Conservation (phyloP, 2,329 filamentous ascomycete genomes). For the Neurospora crassa region DNA sequence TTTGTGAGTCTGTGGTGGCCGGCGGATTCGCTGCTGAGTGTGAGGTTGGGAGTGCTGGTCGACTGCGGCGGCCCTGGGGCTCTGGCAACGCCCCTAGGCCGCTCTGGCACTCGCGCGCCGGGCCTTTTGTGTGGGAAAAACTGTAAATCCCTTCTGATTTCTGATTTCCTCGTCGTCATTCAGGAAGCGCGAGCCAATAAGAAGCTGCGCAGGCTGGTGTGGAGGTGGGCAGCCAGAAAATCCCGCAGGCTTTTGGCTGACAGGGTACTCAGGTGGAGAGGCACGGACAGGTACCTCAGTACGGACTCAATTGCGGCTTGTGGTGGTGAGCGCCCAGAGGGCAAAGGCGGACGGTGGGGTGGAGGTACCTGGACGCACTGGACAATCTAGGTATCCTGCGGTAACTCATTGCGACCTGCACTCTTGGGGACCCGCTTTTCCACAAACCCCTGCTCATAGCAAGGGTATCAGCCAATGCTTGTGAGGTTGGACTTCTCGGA, state of each 20-base stretch:
- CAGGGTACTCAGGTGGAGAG: slow-evolving; percentile 16
- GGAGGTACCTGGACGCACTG: slow-evolving; percentile 19
- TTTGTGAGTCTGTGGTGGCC: neutral
- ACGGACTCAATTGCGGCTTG: slow-evolving; percentile 14
- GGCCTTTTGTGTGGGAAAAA: neutral
- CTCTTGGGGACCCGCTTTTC: slow-evolving; percentile 9
- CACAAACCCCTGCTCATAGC: neutral
- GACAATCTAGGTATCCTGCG: slow-evolving; percentile 21
- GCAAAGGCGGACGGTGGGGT: slow-evolving; percentile 9
- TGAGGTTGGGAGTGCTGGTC: neutral
- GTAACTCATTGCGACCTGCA: slow-evolving; percentile 18
- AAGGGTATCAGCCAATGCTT: slow-evolving; percentile 10
- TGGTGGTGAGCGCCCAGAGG: neutral
- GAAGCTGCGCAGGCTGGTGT: neutral
- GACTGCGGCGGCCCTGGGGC: neutral
- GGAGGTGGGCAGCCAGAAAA: slow-evolving; percentile 17
- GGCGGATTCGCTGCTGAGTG: neutral
- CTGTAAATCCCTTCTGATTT: neutral
- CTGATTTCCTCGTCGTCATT: neutral
- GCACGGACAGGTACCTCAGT: slow-evolving; percentile 20
- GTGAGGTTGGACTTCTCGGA: slow-evolving; percentile 6
- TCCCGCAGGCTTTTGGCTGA: slow-evolving; percentile 16
- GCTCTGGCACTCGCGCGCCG: neutral
- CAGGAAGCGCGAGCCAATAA: neutral
- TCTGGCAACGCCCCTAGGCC: neutral